Evolutionary conservation across 2,329 filamentous ascomycete species (phyloP).

Genomic region (Pseudogymnoascus verrucosus): DNA sequence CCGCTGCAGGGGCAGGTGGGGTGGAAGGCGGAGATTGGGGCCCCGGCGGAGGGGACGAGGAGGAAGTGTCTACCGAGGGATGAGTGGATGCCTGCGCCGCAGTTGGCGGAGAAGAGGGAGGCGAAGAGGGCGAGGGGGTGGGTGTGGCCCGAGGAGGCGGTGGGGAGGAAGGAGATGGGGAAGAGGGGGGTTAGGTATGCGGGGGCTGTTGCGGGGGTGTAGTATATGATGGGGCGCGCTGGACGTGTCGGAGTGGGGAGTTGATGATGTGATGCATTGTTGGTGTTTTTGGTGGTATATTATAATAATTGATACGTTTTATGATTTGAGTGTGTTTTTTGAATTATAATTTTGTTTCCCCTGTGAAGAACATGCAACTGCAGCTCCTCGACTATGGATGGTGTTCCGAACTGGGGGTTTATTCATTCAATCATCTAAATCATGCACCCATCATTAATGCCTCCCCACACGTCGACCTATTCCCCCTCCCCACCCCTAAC

Average conservation of each 20-base stretch:
- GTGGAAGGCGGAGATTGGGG: slow-evolving; percentile 67
- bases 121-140: slow-evolving; percentile 67
- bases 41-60: slow-evolving; percentile 63
- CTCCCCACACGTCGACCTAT: background rate
- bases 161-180: slow-evolving; percentile 64
- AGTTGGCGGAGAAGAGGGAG: slow-evolving; percentile 66
- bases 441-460: background rate
- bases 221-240: background rate
- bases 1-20: slow-evolving; percentile 48
- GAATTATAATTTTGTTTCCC: background rate
- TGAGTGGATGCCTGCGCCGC: slow-evolving; percentile 67
- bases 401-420: background rate
- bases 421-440: background rate
- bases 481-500: background rate
- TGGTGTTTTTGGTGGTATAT: background rate
- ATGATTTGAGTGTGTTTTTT: background rate
- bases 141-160: slow-evolving; percentile 66
- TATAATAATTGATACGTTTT: slow-evolving; percentile 2
- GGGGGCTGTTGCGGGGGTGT: background rate
- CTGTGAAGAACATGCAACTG: background rate
- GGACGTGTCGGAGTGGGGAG: background rate
- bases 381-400: background rate
- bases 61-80: slow-evolving; percentile 64
- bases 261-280: background rate
- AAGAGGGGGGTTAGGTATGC: slow-evolving; percentile 53